Conservation (phyloP, 192 early-diverging fungal species). For the Cetraspora pellucida region DNA sequence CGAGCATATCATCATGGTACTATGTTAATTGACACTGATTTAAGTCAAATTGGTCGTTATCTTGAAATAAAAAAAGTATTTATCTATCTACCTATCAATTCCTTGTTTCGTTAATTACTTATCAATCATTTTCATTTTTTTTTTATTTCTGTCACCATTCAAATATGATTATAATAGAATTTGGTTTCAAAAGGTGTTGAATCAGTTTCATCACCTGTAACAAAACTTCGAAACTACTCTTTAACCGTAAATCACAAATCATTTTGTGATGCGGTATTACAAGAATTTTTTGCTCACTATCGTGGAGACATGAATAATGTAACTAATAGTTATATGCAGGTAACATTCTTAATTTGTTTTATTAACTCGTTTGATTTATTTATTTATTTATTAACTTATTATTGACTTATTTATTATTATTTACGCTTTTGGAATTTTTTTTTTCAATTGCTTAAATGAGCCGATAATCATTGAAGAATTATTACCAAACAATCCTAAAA, state of each 20-base stretch:
- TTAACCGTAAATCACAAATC: slow-evolving; percentile 78
- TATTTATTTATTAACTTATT: not conserved
- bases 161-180: slow-evolving; percentile 45
- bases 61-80: slow-evolving; percentile 32
- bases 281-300: slow-evolving; percentile 71
- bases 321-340: not conserved
- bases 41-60: slow-evolving; percentile 47
- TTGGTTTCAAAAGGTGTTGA: slow-evolving; percentile 87
- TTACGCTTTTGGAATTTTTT: no score
- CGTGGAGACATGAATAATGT: slow-evolving; percentile 13
- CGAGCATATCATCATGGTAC: slow-evolving; percentile 97
- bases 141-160: not conserved
- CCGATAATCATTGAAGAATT: not conserved
- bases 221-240: slow-evolving; percentile 78
- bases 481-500: slow-evolving; percentile 16
- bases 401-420: no score
- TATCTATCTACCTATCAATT: not conserved
- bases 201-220: slow-evolving; percentile 87
- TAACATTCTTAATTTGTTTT: not conserved
- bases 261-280: slow-evolving; percentile 77
- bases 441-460: not conserved
- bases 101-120: not conserved
- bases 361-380: not conserved
- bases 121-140: not conserved
- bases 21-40: slow-evolving; percentile 93